Base-by-base conservation (phyloP, 176 grass and related monocot species). In the Cocos nucifera region DNA sequence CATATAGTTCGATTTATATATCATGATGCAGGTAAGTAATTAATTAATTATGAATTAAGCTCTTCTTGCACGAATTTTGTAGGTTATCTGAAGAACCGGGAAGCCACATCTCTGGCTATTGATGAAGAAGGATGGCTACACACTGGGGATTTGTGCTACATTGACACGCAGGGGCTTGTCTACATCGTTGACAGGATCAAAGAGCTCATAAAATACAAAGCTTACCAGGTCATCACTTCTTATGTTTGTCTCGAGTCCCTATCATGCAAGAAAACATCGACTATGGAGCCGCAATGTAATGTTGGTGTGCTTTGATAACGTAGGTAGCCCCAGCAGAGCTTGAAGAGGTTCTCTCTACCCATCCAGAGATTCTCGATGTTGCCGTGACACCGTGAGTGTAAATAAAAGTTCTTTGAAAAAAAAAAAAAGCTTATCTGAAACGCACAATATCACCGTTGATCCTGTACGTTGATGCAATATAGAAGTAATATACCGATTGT, bases 191-290 rank as follows among this genome's bases (percentile, higher is more conserved):
- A 86, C 35, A 49, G 83, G 62, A 73, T 86, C 64, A 86, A 86
- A 53, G 83, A 86, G 57, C 49, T 86, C 14, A 86, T 86, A 21
- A 86, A 86, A 35, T 86, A 74, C 64, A 86, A 81, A 62, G 83
- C 77, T 63, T 86, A 86, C 57, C 83, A 86, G 73, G 83, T 86
- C 10, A 7, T 18, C 22, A 69, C 19, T 35, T 25, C 18, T 53
- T 19, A 67, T 44, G 1, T 3, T 44, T 14, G 35, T 44, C 35
- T 30, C 35, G 1, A 12, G 23, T 23, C 0, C 2, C 35, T 44
- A 12, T 14, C 2, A 44, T 12, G 35, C 35, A 14, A 14, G 35
- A 6, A 12, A 12, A 44, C 9, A 9, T 12, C 28, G 3, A 27
- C 23, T 28, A 28, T 30, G 28, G 5, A 30, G 28, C 28, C 6